Percentiles rank a stretch among this genome's conserved stretches.
phyloP scores from a whole-genome alignment of 2,329 filamentous ascomycete genomes.

The Trichoderma koningii region DNA sequence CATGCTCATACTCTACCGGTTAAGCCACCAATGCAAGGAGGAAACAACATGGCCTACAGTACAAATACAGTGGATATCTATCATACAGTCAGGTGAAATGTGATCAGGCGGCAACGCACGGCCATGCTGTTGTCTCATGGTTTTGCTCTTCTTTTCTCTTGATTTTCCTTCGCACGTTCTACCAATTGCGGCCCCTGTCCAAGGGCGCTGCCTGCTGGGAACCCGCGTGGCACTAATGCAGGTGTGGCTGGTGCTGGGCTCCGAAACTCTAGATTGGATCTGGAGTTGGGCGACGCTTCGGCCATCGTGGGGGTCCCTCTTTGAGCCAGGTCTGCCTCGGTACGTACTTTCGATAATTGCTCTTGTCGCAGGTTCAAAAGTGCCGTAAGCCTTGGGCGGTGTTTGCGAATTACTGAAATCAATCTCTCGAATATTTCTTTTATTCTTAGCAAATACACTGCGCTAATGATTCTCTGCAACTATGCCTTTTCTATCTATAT shows the following conservation, averaged over 20 bases:
- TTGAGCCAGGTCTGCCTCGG: not conserved
- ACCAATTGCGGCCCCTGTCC: constrained; percentile 17
- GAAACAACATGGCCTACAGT: not conserved
- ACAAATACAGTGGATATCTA: not conserved
- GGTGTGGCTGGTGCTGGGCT: constrained; percentile 40
- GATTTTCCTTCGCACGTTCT: not conserved
- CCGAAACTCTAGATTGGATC: constrained; percentile 25
- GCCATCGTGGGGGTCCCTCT: constrained; percentile 23
- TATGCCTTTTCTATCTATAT: too few species aligned
- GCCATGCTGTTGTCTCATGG: not conserved
- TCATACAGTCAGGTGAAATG: not conserved
- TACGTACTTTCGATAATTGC: not conserved
- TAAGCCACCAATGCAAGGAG: not conserved
- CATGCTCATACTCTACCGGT: not conserved
- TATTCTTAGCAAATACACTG: too few species aligned
- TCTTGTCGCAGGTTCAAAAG: not conserved
- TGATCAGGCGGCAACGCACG: not conserved
- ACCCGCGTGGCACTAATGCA: constrained; percentile 40
- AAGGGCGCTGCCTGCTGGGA: constrained; percentile 19
- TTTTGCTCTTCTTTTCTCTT: not conserved
- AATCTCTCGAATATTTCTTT: too few species aligned
- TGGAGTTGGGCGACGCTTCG: constrained; percentile 24
- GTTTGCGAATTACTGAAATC: not conserved
- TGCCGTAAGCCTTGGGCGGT: not conserved
- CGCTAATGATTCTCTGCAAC: too few species aligned